Percentiles rank a stretch among this genome's conserved stretches.
Evolutionary conservation across 2,329 filamentous ascomycete genomes (phyloP).

Genomic region (Taxawa tesnikishii): DNA sequence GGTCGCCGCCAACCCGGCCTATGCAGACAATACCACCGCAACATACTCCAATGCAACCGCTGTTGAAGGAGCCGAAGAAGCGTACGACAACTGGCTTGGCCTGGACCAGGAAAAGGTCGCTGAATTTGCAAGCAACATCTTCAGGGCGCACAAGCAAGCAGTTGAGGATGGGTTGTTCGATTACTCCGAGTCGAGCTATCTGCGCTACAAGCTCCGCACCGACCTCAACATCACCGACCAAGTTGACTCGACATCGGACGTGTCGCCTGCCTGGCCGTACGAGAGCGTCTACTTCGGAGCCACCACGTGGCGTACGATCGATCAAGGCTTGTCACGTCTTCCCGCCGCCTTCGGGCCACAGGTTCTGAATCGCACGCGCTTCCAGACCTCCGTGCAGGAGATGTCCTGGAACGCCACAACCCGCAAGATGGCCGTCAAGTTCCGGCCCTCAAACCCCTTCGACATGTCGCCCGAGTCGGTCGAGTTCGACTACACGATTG

Average conservation of each 20-base stretch:
- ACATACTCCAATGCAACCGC: conserved; percentile 22
- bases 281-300: conserved; percentile 49
- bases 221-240: conserved; percentile 44
- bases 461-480: conserved; percentile 30
- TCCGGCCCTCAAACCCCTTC: conserved; percentile 36
- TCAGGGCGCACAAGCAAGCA: conserved; percentile 40
- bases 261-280: conserved; percentile 40
- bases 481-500: conserved; percentile 54
- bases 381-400: conserved; percentile 45
- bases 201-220: conserved; percentile 45
- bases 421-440: conserved; percentile 46
- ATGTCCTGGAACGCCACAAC: conserved; percentile 39
- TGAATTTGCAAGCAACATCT: conserved; percentile 31
- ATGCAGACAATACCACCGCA: conserved; percentile 18
- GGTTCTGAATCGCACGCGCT: conserved; percentile 43
- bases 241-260: conserved; percentile 29
- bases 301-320: conserved; percentile 51
- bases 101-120: conserved; percentile 17
- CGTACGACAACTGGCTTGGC: conserved; percentile 24
- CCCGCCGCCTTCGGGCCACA: conserved; percentile 51
- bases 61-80: conserved; percentile 25
- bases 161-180: conserved; percentile 45
- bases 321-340: conserved; percentile 47
- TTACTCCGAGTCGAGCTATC: conserved; percentile 53
- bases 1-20: conserved; percentile 31